Base-by-base conservation (phyloP, 805 yeast genomes). In the Nakazawaea anatomiae region DNA sequence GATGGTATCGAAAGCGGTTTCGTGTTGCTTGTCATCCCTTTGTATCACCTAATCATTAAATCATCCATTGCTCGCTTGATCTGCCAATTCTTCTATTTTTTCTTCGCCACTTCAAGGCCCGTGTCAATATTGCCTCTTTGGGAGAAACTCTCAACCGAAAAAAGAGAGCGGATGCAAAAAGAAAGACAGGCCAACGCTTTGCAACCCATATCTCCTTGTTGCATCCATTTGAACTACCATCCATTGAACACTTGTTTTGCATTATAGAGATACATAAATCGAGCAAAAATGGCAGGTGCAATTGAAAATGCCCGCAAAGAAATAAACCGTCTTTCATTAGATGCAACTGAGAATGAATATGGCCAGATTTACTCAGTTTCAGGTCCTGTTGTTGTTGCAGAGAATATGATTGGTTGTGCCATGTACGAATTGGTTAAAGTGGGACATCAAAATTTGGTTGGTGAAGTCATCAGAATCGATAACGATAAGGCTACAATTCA, bases 401-500 rank as follows among this genome's bases (percentile, higher is more conserved):
- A 94, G 72, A 87, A 94, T 75, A 90, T 94, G 98, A 88, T 91
- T 72, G 99, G 99, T 57, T 89, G 97, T 82, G 97, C 98, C 62
- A 94, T 94, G 99, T 92, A 94, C 79, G 99, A 94, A 70, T 79
- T 94, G 71, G 99, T 92, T 64, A 90, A 85, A 70, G 99, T 94
- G 58, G 98, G 99, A 60, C 98, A 94, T 70, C 96, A 89, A 61
- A 89, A 80, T 69, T 80, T 94, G 67, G 98, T 94, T 45, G 99
- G 99, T 69, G 99, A 94, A 73, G 97, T 94, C 58, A 94, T 94
- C 70, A 85, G 99, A 77, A 92, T 94, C 59, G 94, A 84, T 65
- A 95, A 83, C 57, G 99, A 94, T 68, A 92, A 91, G 73, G 97
- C 97, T 53, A 94, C 99, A 45, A 89, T 94, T 63, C 99, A 94